phyloP scores from a whole-genome alignment of 495 filamentous ascomycete species.

The Entonaema liquescens region DNA sequence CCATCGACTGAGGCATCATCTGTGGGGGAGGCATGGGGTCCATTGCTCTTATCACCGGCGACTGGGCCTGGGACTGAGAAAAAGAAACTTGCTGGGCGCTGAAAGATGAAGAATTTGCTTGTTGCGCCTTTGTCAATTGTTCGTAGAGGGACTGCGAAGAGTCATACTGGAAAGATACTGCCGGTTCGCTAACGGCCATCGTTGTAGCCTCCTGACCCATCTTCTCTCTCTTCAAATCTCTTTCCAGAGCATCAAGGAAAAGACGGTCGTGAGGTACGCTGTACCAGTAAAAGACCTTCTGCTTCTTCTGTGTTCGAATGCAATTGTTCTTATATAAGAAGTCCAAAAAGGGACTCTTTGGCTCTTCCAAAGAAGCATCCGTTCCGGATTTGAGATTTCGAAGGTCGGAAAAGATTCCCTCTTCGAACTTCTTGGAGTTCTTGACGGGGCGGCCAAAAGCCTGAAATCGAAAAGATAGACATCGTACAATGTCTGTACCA shows the following conservation, averaged over 20 bases:
- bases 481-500: conserved; percentile 97
- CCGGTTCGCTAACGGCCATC: conserved; percentile 93
- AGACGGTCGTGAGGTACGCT: conserved; percentile 97
- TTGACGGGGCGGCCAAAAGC: conserved; percentile 98
- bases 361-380: conserved; percentile 98
- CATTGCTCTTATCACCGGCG: conserved; percentile 89
- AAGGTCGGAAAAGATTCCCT: conserved; percentile 98
- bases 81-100: conserved; percentile 82
- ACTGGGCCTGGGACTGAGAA: conserved; percentile 76
- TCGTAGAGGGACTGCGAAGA: conserved; percentile 99
- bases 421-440: conserved; percentile 99
- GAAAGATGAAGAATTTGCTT: conserved; percentile 97
- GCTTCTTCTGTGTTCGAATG: conserved; percentile 99
- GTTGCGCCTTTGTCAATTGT: conserved; percentile 99
- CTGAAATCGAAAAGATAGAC: conserved; percentile 97
- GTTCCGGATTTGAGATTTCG: conserved; percentile 98
- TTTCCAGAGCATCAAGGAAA: conserved; percentile 96
- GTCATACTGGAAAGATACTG: conserved; percentile 97
- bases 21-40: conserved; percentile 74
- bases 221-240: conserved; percentile 98
- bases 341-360: conserved; percentile 97
- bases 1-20: conserved; percentile 83
- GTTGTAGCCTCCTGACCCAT: conserved; percentile 99
- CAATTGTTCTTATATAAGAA: conserved; percentile 99
- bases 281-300: conserved; percentile 99